Conservation (phyloP, 805 yeast species). For the Limtongia smithiae region DNA sequence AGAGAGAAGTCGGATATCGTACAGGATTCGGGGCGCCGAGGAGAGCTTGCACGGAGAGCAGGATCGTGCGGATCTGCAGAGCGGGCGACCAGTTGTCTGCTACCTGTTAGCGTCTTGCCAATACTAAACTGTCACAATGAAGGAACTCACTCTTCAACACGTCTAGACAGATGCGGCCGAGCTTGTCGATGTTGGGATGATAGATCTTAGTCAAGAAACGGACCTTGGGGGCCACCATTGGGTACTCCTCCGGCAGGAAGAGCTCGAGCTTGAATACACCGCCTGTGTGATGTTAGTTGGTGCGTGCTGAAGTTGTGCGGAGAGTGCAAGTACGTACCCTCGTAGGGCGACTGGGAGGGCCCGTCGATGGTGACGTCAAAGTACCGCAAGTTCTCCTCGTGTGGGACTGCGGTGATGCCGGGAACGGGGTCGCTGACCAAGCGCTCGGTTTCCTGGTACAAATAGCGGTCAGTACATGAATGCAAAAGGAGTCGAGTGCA, state of each 20-base stretch:
- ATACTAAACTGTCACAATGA: no score
- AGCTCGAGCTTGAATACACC: slow-evolving; percentile 77
- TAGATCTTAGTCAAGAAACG: slow-evolving; percentile 90
- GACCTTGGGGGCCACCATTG: slow-evolving; percentile 84
- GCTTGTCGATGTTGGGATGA: slow-evolving; percentile 93
- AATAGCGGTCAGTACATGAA: not conserved
- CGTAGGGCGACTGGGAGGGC: slow-evolving; percentile 88
- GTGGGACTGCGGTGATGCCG: slow-evolving; percentile 90
- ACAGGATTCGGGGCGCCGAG: slow-evolving; percentile 90
- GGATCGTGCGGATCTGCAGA: slow-evolving; percentile 85
- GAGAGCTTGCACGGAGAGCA: slow-evolving; percentile 87
- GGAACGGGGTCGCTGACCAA: slow-evolving; percentile 92
- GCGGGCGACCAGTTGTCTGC: slow-evolving; percentile 95
- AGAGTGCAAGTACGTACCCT: slow-evolving; percentile 55
- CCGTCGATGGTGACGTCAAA: slow-evolving; percentile 91
- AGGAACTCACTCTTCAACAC: slow-evolving; percentile 62
- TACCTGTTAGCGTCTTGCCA: not conserved
- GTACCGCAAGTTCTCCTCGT: slow-evolving; percentile 88
- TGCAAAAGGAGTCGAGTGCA: not conserved
- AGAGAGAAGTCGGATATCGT: no score
- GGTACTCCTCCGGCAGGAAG: slow-evolving; percentile 93
- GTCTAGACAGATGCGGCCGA: slow-evolving; percentile 93
- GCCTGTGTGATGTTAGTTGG: no score
- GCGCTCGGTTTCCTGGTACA: slow-evolving; percentile 79
- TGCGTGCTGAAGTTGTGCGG: no score